Base-by-base conservation (phyloP, 352 stramenopile genomes). In the Globisporangium alternatum region DNA sequence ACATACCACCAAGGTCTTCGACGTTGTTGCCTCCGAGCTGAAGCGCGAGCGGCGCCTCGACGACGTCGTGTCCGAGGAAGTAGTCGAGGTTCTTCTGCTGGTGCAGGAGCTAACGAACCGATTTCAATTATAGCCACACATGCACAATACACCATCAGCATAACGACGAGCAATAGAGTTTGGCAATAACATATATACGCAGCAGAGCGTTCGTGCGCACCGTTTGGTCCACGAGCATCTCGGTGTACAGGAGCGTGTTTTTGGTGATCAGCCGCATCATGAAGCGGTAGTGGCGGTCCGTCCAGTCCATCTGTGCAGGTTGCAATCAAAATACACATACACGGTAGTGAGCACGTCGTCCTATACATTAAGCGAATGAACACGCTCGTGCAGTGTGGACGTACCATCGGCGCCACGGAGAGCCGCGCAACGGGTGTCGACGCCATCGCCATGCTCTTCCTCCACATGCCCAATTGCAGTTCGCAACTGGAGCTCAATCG, bases 151-250 rank as follows among this genome's bases (percentile, higher is more conserved):
- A 37, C 2, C 12, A 19, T 54, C 5, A 25, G 10, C 10, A 45
- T 37, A 60, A 1, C 28, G 15, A 13, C 19, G 12, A 31, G 68
- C 10, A 15, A 35, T 30, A 21, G 25, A 13, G 19, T 43, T 28
- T 28, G 25, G 2, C 25, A 41, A 2, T 41, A 41, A 10, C 35
- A 10, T 61, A 6, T 37, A 39, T 31, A 64, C 13, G 19, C 15
- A 17, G 33, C 39, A 39, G 17, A 19, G 33, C 45, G 22, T 28
- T 33, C 9, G 6, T 41, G 17, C 77, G 52, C 47, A 99, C 85
- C 13, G 97, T 98, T 67, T 98, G 92, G 49, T 97, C 94, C 44
- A 98, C 95, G 22, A 99, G 88, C 98, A 99, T 99, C 81, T 99
- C 97, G 10, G 95, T 99, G 75, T 98, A 99, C 19, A 99, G 73